Base-by-base conservation (phyloP, 108 stramenopile genomes). In the Cyclotella sp. region DNA sequence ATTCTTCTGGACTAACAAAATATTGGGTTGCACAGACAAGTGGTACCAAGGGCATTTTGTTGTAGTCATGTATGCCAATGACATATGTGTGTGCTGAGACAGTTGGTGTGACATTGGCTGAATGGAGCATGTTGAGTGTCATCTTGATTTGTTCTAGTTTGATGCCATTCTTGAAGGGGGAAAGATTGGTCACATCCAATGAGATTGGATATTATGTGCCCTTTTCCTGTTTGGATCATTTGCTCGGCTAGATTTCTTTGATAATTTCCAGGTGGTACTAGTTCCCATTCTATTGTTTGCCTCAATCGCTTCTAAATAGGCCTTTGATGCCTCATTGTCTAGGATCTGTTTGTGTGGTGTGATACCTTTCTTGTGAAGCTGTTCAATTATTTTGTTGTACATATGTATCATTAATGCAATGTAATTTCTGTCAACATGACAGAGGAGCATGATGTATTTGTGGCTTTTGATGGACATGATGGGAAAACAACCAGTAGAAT, bases 321-420 rank as follows among this genome's bases (percentile, higher is more conserved):
- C 19, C 22, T 58, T 58, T 1, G 73, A 65, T 45, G 73, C 73
- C 65, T 74, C 73, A 15, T 74, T 65, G 65, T 74, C 72, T 16
- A 73, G 21, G 18, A 73, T 53, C n/a, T 73, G 72, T 0, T 28
- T 64, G 12, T 9, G 9, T 5, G 73, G 73, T 55, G 64, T 62
- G 14, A 62, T 52, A 0, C 72, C 60, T 10, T 49, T n/a, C 40
- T 16, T 0, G 27, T 27, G 9, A 46, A 13, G 24, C 64, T 9
- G 11, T n/a, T n/a, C n/a, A n/a, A n/a, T n/a, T n/a, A n/a, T n/a
- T n/a, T n/a, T n/a, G n/a, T n/a, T n/a, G n/a, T n/a, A n/a, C n/a
- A n/a, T n/a, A n/a, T n/a, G n/a, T 6, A 13, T 53, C 34, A 44
- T 74, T 14, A 60, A 59, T 10, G 40, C 51, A 29, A 63, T 73